phyloP scores from a whole-genome alignment of 305 asterid genomes.

The Solanum chacoense region DNA sequence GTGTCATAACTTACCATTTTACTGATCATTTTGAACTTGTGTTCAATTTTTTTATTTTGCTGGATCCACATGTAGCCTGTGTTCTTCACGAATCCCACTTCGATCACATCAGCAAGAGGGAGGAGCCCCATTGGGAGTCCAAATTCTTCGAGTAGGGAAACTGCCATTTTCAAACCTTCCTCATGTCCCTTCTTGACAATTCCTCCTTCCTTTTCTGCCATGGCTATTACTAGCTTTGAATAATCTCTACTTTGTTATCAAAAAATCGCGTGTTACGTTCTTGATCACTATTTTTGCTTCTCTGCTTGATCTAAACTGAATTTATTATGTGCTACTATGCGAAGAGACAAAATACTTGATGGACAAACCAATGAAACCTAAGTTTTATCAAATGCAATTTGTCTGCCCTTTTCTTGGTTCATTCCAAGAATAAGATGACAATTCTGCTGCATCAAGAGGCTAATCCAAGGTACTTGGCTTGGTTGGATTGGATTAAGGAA shows the following conservation, averaged over 20 bases:
- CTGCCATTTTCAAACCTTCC: conserved; percentile 50
- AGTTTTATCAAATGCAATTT: background rate
- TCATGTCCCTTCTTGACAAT: conserved; percentile 42
- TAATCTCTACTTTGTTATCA: background rate
- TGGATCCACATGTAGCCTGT: conserved; percentile 67
- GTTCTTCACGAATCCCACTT: conserved; percentile 54
- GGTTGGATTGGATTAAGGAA: background rate
- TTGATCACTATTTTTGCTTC: background rate
- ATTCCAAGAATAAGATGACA: background rate
- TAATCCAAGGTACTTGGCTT: background rate
- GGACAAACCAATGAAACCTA: conserved; percentile 19
- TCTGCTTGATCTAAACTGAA: background rate
- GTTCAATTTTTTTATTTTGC: conserved; percentile 52
- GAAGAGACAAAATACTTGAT: background rate
- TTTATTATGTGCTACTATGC: background rate
- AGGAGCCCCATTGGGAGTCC: conserved; percentile 63
- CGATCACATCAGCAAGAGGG: conserved; percentile 50
- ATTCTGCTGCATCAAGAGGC: background rate
- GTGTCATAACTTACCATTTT: conserved; percentile 51
- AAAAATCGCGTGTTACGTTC: background rate
- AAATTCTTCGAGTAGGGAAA: conserved; percentile 49
- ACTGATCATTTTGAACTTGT: conserved; percentile 51
- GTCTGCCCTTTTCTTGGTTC: background rate
- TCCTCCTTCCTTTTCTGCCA: conserved; percentile 57
- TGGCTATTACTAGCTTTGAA: conserved; percentile 6